Base-by-base conservation (phyloP, 345 rosid genomes). In the Populus nigra region DNA sequence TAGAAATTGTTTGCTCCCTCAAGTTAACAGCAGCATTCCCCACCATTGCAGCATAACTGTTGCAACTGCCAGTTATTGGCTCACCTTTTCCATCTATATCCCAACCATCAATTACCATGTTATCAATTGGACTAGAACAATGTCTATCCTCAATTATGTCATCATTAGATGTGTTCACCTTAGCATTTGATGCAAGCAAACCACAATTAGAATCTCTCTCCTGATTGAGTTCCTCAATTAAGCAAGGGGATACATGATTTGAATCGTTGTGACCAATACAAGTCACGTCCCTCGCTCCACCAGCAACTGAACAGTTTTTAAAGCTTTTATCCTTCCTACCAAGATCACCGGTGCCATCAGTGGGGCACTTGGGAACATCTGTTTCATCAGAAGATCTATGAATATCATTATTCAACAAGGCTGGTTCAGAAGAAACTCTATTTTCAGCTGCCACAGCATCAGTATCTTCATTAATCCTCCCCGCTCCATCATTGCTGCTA, bases 201-300 rank as follows among this genome's bases (percentile, higher is more conserved):
- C 73, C 41, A 73, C 63, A 59, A 35, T 36, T 63, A 70, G 49
- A 71, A 72, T 39, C 76, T 50, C 70, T 77, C 75, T 73, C 77
- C 31, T 55, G 78, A 53, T 77, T 68, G 55, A 36, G 70, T 61
- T 71, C 81, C 75, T 76, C 83, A 66, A 63, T 57, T 62, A 78
- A 76, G 59, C 73, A 62, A 41, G 47, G 13, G 69, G 50, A 11
- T 61, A 35, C 63, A 61, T 57, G 74, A 69, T 84, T 63, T 20
- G 5, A 39, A 76, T 69, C 63, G 57, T 66, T 47, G 17, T 57
- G 61, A 73, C 43, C 71, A 35, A 57, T 23, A 65, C 22, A 41
- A n/a, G 53, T 49, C 45, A 72, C 53, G 38, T 72, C 65, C 73
- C 57, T 80, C 25, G 13, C 74, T 50, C 65, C 63, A 27, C 66